A percentile compares a stretch with the other conserved stretches of the same genome.
Evolutionary conservation across 1,284 basidiomycete genomes (phyloP).

Genomic region (Austroboletus niveus): DNA sequence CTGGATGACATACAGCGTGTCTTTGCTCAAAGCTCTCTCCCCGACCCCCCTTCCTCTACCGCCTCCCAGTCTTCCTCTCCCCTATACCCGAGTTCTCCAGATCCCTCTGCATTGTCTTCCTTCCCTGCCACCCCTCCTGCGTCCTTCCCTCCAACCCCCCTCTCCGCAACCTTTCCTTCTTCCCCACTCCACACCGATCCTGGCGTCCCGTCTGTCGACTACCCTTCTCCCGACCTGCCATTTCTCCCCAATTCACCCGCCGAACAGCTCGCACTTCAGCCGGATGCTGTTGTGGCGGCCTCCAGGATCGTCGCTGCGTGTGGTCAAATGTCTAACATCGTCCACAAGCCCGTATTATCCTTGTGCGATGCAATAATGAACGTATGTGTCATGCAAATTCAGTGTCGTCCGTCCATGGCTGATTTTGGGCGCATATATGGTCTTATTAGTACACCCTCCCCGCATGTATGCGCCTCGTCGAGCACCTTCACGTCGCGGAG

Average conservation of each 20-base stretch:
- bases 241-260: conserved; percentile 45
- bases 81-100: conserved; percentile 14
- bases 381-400: conserved; percentile 37
- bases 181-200: conserved; percentile 5
- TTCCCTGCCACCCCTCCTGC: conserved; percentile 26
- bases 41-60: conserved; percentile 6
- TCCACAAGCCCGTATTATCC: conserved; percentile 64
- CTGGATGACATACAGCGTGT: conserved; percentile 65
- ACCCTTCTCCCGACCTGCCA: conserved; percentile 56
- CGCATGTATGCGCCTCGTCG: conserved; percentile 64
- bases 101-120: conserved; percentile 16
- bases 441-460: conserved; percentile 63
- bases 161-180: conserved; percentile 23
- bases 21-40: conserved; percentile 35
- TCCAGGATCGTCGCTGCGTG: conserved; percentile 64
- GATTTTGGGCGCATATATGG: conserved; percentile 14
- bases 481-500: conserved; percentile 64
- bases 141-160: conserved; percentile 29
- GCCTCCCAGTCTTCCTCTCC: conserved; percentile 22
- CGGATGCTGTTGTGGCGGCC: conserved; percentile 56
- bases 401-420: background rate
- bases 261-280: conserved; percentile 56
- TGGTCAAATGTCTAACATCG: conserved; percentile 58
- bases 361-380: conserved; percentile 67
- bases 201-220: conserved; percentile 40